phyloP scores from a whole-genome alignment of 495 filamentous ascomycete genomes.

The Stereocaulon alpinum region DNA sequence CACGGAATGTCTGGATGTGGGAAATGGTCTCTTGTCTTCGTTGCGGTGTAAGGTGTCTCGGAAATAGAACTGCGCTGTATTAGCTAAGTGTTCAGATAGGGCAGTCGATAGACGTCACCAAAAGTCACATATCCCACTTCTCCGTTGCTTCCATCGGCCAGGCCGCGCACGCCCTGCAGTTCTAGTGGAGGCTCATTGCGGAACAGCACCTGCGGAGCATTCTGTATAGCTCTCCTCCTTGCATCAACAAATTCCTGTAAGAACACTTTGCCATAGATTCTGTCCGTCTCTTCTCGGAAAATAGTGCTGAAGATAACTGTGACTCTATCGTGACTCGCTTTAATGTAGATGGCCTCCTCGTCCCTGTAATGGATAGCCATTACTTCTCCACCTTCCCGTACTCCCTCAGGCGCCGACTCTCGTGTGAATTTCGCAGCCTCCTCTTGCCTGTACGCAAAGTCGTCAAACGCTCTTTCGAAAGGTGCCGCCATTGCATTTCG shows the following conservation, averaged over 20 bases:
- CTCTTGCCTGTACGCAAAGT: slow-evolving; percentile 74
- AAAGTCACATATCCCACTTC: slow-evolving; percentile 97
- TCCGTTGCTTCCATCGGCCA: slow-evolving; percentile 56
- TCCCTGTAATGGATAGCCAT: slow-evolving; percentile 97
- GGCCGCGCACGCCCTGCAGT: slow-evolving; percentile 72
- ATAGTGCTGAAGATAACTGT: slow-evolving; percentile 99
- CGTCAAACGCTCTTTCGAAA: slow-evolving; percentile 91
- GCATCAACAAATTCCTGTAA: slow-evolving; percentile 95
- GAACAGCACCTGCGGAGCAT: slow-evolving; percentile 96
- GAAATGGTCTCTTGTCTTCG: slow-evolving; percentile 90
- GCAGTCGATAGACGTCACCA: slow-evolving; percentile 43
- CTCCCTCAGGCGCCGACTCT: slow-evolving; percentile 82
- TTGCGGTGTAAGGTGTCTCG: slow-evolving; percentile 81
- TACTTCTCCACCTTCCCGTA: slow-evolving; percentile 79
- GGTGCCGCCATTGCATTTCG: slow-evolving; percentile 97
- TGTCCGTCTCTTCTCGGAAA: slow-evolving; percentile 93
- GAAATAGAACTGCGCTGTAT: slow-evolving; percentile 69
- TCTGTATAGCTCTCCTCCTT: slow-evolving; percentile 86
- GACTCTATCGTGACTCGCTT: slow-evolving; percentile 90
- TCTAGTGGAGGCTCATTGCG: slow-evolving; percentile 90
- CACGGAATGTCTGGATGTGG: slow-evolving; percentile 98
- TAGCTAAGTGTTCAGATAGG: slow-evolving; percentile 8
- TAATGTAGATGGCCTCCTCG: slow-evolving; percentile 99
- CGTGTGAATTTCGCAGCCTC: slow-evolving; percentile 82
- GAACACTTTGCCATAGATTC: slow-evolving; percentile 96